These are phyloP conservation scores for Cyclostephanos invisitatus DNA, from an alignment of 108 stramenopile species.

Conservation along the genomic window DNA sequence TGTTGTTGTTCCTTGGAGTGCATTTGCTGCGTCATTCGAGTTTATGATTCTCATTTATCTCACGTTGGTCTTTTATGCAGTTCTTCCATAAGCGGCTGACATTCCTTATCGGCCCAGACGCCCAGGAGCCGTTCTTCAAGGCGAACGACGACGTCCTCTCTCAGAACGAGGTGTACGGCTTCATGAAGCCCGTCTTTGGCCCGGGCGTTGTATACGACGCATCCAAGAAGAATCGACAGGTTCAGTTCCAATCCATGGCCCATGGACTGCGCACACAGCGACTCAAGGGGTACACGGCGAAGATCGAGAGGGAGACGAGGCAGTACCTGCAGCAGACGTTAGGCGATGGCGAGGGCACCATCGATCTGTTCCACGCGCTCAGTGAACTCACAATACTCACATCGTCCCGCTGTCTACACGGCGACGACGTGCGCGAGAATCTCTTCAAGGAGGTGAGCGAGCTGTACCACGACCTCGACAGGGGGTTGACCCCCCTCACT, in stretches of 20 bases:
- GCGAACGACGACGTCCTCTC: constrained; percentile 88
- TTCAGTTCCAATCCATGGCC: constrained; percentile 97
- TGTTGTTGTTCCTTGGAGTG: background rate
- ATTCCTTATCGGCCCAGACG: constrained; percentile 97
- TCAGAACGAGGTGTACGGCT: constrained; percentile 96
- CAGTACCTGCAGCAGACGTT: constrained; percentile 68
- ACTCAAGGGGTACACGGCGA: constrained; percentile 94
- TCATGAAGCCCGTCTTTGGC: constrained; percentile 99
- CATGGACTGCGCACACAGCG: constrained; percentile 87
- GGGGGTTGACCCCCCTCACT: constrained; percentile 97
- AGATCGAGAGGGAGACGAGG: constrained; percentile 93
- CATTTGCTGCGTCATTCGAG: background rate
- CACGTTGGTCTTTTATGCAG: constrained; percentile 32
- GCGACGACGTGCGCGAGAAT: constrained; percentile 97
- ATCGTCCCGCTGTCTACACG: constrained; percentile 94
- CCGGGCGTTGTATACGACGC: constrained; percentile 95
- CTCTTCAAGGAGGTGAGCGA: constrained; percentile 93
- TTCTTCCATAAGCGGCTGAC: constrained; percentile 93
- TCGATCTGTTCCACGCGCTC: constrained; percentile 90
- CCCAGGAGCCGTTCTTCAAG: constrained; percentile 95
- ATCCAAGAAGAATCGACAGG: constrained; percentile 89
- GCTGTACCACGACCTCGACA: constrained; percentile 96
- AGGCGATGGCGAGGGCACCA: constrained; percentile 70
- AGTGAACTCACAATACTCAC: constrained; percentile 97
- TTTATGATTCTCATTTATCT: background rate